Conservation (phyloP, 1,284 basidiomycete genomes). For the Lignosus rhinocerotis region DNA sequence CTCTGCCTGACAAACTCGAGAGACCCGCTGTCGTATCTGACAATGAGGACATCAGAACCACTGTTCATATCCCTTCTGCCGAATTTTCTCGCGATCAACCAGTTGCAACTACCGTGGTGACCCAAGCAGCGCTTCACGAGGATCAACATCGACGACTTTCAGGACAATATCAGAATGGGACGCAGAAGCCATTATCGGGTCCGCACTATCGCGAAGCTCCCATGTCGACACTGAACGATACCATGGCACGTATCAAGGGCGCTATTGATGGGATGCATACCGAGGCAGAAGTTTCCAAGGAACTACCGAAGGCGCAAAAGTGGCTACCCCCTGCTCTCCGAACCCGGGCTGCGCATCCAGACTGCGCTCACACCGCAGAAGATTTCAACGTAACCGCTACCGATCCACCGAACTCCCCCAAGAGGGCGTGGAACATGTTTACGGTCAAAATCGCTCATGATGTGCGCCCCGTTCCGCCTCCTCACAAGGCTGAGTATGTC, state of each 20-base stretch:
- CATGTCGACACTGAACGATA: slow-evolving; percentile 79
- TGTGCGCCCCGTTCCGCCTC: slow-evolving; percentile 42
- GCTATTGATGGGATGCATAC: slow-evolving; percentile 74
- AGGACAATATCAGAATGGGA: slow-evolving; percentile 16
- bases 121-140: slow-evolving; percentile 7
- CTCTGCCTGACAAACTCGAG: neutral
- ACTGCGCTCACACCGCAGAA: slow-evolving; percentile 42
- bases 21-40: neutral
- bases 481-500: slow-evolving; percentile 48
- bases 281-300: slow-evolving; percentile 22
- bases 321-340: slow-evolving; percentile 64
- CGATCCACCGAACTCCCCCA: slow-evolving; percentile 56
- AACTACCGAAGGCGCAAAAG: slow-evolving; percentile 30
- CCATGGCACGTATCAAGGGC: slow-evolving; percentile 87
- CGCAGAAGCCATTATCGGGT: slow-evolving; percentile 32
- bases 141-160: slow-evolving; percentile 18
- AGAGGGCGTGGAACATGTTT: slow-evolving; percentile 54
- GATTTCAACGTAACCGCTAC: slow-evolving; percentile 49
- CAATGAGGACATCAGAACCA: neutral
- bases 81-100: neutral
- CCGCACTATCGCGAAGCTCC: slow-evolving; percentile 62
- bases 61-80: neutral
- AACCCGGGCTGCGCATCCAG: slow-evolving; percentile 27
- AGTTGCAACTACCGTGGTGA: neutral
- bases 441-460: slow-evolving; percentile 57